Percentiles rank a stretch among this genome's conserved stretches.
Evolutionary conservation across 257 asterid species (phyloP).

Genomic region (Salvia miltiorrhiza): DNA sequence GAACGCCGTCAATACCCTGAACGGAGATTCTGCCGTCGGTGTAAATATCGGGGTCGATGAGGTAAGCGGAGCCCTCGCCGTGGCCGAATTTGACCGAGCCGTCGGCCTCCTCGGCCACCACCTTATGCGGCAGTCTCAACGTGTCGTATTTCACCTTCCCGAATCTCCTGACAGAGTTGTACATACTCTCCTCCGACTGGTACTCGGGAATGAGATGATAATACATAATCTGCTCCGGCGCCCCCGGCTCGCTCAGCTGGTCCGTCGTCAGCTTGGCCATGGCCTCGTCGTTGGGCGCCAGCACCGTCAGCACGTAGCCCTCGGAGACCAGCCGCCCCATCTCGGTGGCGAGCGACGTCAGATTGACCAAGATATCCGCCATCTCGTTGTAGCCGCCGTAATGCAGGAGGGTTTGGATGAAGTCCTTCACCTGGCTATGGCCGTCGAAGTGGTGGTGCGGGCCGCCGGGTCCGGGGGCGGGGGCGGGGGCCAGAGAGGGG

Average conservation of each 20-base stretch:
- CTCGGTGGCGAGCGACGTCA: conserved; percentile 82
- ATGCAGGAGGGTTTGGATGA: conserved; percentile 79
- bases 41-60: conserved; percentile 90
- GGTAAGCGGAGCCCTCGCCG: conserved; percentile 80
- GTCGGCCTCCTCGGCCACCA: conserved; percentile 89
- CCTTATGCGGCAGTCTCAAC: conserved; percentile 75
- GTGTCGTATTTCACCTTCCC: conserved; percentile 86
- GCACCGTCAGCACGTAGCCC: conserved; percentile 77
- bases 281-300: conserved; percentile 95
- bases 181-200: conserved; percentile 97
- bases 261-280: conserved; percentile 90
- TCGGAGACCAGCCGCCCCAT: conserved; percentile 91
- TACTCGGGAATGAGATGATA: conserved; percentile 88
- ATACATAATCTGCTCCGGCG: conserved; percentile 94
- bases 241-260: conserved; percentile 84
- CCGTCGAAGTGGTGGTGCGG: conserved; percentile 95
- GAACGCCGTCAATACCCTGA: conserved; percentile 90
- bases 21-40: conserved; percentile 97
- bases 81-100: conserved; percentile 85
- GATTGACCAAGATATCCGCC: conserved; percentile 81
- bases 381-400: conserved; percentile 94
- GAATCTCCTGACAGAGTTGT: conserved; percentile 80
- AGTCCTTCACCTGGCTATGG: conserved; percentile 86
- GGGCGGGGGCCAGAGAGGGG: conserved; percentile 87
- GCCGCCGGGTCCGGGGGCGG: conserved; percentile 96